A percentile compares a stretch with the other conserved stretches of the same genome.
Evolutionary conservation across 192 early-diverging fungal species (phyloP).

Genomic region (Podochytrium sp.): DNA sequence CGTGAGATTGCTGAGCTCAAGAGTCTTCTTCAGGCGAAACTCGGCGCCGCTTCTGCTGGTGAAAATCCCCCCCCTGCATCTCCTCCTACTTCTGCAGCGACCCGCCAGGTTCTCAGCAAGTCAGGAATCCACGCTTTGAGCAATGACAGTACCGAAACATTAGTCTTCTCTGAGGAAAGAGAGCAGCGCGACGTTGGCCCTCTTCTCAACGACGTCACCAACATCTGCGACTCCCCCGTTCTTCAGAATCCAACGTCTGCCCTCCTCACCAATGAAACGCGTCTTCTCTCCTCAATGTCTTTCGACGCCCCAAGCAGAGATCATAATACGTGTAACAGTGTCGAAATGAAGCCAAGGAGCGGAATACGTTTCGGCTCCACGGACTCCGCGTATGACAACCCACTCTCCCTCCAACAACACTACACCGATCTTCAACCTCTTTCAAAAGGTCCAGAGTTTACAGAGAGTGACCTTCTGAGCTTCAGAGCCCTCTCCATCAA

Average conservation of each 20-base stretch:
- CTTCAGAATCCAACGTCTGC: neutral
- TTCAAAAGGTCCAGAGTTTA: neutral
- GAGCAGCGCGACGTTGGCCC: neutral
- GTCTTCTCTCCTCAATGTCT: neutral
- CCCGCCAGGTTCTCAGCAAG: neutral
- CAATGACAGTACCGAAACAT: conserved; percentile 23
- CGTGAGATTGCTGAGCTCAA: conserved; percentile 43
- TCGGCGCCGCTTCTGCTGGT: neutral
- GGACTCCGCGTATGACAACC: neutral
- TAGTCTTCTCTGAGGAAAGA: conserved; percentile 1
- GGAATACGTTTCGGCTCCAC: conserved; percentile 4
- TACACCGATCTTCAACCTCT: too few relatives aligned
- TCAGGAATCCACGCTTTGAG: neutral
- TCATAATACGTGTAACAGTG: neutral
- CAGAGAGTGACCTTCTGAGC: conserved; percentile 5
- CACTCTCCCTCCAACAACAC: too few relatives aligned
- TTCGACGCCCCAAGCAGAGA: too few relatives aligned
- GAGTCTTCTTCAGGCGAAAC: conserved; percentile 10
- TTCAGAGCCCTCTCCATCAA: conserved; percentile 9
- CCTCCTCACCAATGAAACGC: neutral
- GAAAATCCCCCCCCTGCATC: neutral
- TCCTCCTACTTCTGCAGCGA: neutral
- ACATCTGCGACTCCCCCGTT: conserved; percentile 21
- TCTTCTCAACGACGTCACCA: conserved; percentile 4
- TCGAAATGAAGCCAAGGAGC: conserved; percentile 3